Evolutionary conservation across 257 asterid species (phyloP), one percentile per base, ranked within the genome.

Genomic region (Echium plantagineum): DNA sequence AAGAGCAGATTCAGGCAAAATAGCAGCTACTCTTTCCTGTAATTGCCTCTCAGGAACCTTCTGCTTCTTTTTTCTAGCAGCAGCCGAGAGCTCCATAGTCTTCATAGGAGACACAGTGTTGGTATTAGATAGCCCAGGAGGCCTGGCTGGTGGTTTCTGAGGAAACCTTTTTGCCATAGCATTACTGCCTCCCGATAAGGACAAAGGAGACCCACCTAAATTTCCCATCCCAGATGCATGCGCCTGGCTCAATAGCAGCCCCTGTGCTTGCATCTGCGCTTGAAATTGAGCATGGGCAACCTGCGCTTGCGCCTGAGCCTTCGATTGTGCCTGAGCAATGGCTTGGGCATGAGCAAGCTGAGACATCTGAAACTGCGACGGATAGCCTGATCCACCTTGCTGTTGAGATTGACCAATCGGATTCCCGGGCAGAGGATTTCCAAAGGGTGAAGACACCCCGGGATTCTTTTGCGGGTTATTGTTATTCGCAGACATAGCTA

Each of bases 1-100:
- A 38, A 93, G 99, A 55, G 97, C 83, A 30, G 97, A 93, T 75
- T 93, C 99, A 0, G 97, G 99, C 66, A 93, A 77, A 73, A 93
- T 89, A 8, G 96, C 94, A 0, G 99, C 97, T 9, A 89, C 94
- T 77, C 85, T 78, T 74, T 93, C 99, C 17, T 93, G 96, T 38
- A 89, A 74, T 46, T 89, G 87, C 71, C 89, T 93, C 78, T 93
- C 99, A 0, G 97, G 96, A 54, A 85, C 94, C 83, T 86, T 93
- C 82, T 93, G 99, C 75, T 93, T 93, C 74, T 93, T 93, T 80
- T 78, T 76, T 18, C 94, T 84, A 53, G 97, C 91, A 64, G 99
- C 90, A 21, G 94, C 88, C 0, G 94, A 71, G 65, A 86, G 77
- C 3, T 89, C 96, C 87, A 86, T 84, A 15, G 75, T 72, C 65